phyloP scores from a whole-genome alignment of 106 monocot genomes.

The Triglochin maritima region DNA sequence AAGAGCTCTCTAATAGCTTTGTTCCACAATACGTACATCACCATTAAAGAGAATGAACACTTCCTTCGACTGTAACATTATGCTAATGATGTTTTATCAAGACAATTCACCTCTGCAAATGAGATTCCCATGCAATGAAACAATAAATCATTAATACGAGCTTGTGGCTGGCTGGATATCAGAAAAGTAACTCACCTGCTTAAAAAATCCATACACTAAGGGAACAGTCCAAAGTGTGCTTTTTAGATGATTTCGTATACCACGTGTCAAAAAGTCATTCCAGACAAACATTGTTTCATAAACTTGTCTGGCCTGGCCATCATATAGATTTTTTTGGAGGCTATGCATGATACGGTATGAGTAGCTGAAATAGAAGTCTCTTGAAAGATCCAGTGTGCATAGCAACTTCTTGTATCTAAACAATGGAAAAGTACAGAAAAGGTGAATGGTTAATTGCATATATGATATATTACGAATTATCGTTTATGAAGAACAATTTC shows the following conservation, averaged over 20 bases:
- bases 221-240: slow-evolving; percentile 85
- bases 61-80: too few relatives aligned
- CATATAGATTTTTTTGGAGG: slow-evolving; percentile 73
- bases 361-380: slow-evolving; percentile 98
- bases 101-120: too few relatives aligned
- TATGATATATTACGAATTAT: background rate
- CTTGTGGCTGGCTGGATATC: background rate
- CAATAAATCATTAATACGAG: too few relatives aligned
- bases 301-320: slow-evolving; percentile 33
- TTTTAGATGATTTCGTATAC: slow-evolving; percentile 56
- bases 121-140: too few relatives aligned
- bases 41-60: too few relatives aligned
- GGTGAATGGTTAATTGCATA: too few relatives aligned
- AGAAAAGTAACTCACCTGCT: slow-evolving; percentile 43
- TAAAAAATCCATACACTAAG: slow-evolving; percentile 91
- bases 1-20: too few relatives aligned
- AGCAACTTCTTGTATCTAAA: slow-evolving; percentile 93
- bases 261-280: slow-evolving; percentile 87
- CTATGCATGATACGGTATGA: slow-evolving; percentile 89
- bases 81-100: too few relatives aligned
- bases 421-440: slow-evolving; percentile 12
- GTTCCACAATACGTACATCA: too few relatives aligned
- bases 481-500: background rate
- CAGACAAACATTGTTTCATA: slow-evolving; percentile 98
- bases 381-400: slow-evolving; percentile 76